Evolutionary conservation across 106 monocot genomes (phyloP).

Genomic region (Hemerocallis citrina): DNA sequence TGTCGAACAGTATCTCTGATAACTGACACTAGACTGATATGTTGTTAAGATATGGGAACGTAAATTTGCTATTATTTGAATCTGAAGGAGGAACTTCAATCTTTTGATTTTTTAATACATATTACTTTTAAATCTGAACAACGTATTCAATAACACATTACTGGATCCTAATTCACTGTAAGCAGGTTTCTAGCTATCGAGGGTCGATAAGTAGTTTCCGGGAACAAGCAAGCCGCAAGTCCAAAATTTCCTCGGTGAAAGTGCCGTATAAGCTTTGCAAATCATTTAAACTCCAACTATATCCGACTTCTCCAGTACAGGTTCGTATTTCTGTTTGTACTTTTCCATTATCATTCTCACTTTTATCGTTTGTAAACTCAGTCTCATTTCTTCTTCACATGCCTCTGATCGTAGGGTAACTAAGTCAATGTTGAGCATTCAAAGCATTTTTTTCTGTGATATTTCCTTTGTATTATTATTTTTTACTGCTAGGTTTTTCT

Average conservation of each 20-base stretch:
- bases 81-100: neutral
- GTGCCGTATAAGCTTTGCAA: constrained; percentile 61
- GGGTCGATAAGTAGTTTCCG: constrained; percentile 84
- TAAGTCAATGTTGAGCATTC: neutral
- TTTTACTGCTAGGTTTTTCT: no score
- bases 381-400: neutral
- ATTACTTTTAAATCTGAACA: neutral
- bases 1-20: no score
- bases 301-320: constrained; percentile 69
- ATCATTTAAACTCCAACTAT: constrained; percentile 39
- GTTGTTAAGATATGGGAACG: no score
- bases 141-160: neutral
- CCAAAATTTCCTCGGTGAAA: constrained; percentile 46
- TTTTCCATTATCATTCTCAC: no score
- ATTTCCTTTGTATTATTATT: neutral
- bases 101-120: neutral
- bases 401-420: neutral
- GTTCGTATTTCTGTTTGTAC: constrained; percentile 24
- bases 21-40: no score
- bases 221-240: constrained; percentile 75
- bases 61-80: neutral
- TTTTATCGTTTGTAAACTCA: neutral
- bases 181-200: constrained; percentile 88
- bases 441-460: neutral
- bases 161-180: neutral